Conservation (phyloP, 139 green algal genomes). For the Tetradesmus lagerheimii region DNA sequence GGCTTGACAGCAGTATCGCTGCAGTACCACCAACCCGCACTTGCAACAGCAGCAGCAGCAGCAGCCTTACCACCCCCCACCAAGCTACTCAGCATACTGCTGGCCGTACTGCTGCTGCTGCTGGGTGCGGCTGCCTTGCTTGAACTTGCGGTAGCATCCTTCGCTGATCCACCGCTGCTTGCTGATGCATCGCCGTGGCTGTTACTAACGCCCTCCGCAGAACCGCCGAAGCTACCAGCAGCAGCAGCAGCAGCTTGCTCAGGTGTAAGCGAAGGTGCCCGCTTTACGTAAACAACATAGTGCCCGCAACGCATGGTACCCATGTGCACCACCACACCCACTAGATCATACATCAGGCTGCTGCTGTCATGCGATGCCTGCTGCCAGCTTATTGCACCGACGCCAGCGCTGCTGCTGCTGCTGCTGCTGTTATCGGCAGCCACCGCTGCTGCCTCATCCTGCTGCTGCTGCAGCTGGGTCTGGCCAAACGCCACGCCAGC, state of each 20-base stretch:
- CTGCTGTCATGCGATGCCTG: neutral
- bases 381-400: neutral
- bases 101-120: neutral
- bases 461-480: conserved; percentile 14
- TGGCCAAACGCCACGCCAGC: neutral
- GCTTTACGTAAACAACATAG: conserved; percentile 79
- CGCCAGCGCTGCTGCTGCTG: conserved; percentile 13
- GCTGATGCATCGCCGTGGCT: neutral
- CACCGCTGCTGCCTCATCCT: neutral
- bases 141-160: neutral
- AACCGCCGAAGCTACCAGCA: neutral
- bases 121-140: neutral
- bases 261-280: neutral
- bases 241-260: neutral
- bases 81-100: conserved; percentile 23
- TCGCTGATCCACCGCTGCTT: neutral
- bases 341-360: conserved; percentile 64
- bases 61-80: neutral
- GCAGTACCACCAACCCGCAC: conserved; percentile 48
- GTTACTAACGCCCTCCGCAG: neutral
- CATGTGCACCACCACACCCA: conserved; percentile 80
- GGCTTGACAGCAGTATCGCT: conserved; percentile 49
- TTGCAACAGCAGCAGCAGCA: conserved; percentile 13
- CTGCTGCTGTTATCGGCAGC: neutral
- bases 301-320: conserved; percentile 72